Evolutionary conservation across 2,329 filamentous ascomycete genomes (phyloP), one percentile per base, ranked within the genome.

Genomic region (Stagonosporopsis vannaccii): DNA sequence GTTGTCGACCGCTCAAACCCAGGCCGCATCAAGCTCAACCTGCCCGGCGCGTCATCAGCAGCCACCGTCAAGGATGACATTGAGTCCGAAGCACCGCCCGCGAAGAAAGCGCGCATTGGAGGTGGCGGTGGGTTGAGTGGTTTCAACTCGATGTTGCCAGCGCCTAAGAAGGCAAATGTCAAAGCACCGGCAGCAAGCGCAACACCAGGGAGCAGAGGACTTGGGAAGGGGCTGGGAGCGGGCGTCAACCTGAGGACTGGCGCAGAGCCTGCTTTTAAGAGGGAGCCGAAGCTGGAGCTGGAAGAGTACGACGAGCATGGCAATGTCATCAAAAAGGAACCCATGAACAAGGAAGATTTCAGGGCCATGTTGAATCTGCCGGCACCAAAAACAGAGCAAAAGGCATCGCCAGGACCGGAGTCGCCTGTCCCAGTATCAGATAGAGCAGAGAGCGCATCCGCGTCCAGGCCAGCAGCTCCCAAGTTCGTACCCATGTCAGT

Each of bases 401-500:
- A 61, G 17, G 20, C 30, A 83, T 83, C 37, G 23, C 20, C 33
- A 2, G 61, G 51, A 22, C 20, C 39, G 33, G 48, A 42, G 12
- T 20, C 30, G 5, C n/a, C 51, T 15, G 30, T 17, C 2, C 44
- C 59, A 8, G 23, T 23, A 2, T 11, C 45, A 41, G 82, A 86
- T 67, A 86, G 86, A 67, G 76, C 83, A 23, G 83, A 83, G n/a
- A 81, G 40, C 5, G 39, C 44, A 28, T 59, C 84, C 2, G 85
- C 89, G 55, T 83, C 89, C 15, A 89, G 90, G 76, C 77, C 90
- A 13, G 90, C 90, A 19, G 95, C 93, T 66, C 86, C 92, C 12
- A 85, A 75, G 90, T 97, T 98, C 76, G 90, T 88, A 71, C 94
- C 94, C 3, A 80, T 97, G 33, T 97, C 93, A 1, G 92, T 97